Percentiles rank a stretch among this genome's conserved stretches.
Evolutionary conservation across 2,329 filamentous ascomycete genomes (phyloP).

Genomic region (Colletotrichum sp.): DNA sequence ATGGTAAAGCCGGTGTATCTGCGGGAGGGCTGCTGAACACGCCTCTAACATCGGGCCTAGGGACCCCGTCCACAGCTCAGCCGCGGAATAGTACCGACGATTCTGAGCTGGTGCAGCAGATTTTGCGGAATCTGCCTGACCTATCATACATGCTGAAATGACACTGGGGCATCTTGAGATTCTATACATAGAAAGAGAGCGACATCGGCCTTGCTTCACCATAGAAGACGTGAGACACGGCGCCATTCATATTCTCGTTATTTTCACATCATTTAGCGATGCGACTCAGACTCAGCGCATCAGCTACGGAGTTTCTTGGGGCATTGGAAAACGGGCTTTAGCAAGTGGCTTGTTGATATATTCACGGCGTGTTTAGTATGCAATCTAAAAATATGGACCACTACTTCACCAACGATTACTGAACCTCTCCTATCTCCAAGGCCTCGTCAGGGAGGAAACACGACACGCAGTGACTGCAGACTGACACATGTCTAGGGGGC

Average conservation of each 20-base stretch:
- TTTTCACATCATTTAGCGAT: not conserved
- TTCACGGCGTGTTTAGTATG: not conserved
- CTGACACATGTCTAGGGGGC: not conserved
- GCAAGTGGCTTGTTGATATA: not conserved
- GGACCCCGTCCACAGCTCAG: not conserved
- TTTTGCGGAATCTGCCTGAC: conserved; percentile 46
- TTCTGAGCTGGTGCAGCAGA: conserved; percentile 35
- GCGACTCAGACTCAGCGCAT: not conserved
- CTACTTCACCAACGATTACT: not conserved
- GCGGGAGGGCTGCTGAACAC: not conserved
- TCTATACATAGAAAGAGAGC: not conserved
- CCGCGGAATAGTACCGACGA: conserved; percentile 25
- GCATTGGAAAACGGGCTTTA: not conserved
- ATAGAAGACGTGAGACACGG: not conserved
- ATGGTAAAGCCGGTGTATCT: conserved; percentile 1
- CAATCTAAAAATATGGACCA: not conserved
- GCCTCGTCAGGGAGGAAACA: not conserved
- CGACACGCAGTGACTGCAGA: not conserved
- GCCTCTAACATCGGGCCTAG: not conserved
- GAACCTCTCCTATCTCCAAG: not conserved
- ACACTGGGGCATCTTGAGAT: not conserved
- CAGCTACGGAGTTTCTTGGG: not conserved
- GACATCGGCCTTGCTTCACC: not conserved
- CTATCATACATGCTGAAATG: conserved; percentile 52
- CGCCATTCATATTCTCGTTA: not conserved